A percentile compares a stretch with the other conserved stretches of the same genome.
phyloP scores from a whole-genome alignment of 208 protist genomes.

The Trypanosoma scelopori region DNA sequence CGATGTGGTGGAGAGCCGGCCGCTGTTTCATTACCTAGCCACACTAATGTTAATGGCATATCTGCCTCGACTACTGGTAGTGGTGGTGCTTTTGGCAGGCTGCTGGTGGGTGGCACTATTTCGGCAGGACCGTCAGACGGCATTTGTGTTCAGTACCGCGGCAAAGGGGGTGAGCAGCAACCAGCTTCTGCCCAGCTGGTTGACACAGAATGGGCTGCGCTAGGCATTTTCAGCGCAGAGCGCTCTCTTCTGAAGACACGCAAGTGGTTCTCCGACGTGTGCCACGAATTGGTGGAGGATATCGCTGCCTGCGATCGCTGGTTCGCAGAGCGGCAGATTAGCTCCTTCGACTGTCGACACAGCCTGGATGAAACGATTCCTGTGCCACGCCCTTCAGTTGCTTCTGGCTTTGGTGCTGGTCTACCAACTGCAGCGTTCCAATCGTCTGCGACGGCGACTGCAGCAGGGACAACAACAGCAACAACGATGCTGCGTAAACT shows the following conservation, averaged over 20 bases:
- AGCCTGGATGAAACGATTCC: slow-evolving; percentile 55
- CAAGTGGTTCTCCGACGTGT: slow-evolving; percentile 62
- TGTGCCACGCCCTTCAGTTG: background rate
- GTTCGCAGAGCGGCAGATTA: slow-evolving; percentile 50
- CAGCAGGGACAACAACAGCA: background rate
- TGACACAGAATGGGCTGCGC: slow-evolving; percentile 42
- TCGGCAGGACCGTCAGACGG: slow-evolving; percentile 11
- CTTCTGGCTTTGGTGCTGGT: slow-evolving; percentile 10
- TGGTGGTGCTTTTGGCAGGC: slow-evolving; percentile 9
- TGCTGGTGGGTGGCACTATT: slow-evolving; percentile 7
- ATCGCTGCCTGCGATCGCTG: slow-evolving; percentile 64
- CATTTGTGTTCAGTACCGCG: slow-evolving; percentile 33
- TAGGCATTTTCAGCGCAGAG: slow-evolving; percentile 54
- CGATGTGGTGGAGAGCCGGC: slow-evolving; percentile 2
- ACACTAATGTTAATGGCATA: background rate
- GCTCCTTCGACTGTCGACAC: slow-evolving; percentile 60
- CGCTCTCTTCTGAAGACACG: slow-evolving; percentile 46
- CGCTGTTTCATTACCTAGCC: slow-evolving; percentile 1
- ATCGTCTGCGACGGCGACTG: background rate
- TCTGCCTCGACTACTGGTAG: background rate
- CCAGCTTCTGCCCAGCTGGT: slow-evolving; percentile 13
- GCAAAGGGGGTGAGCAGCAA: slow-evolving; percentile 12
- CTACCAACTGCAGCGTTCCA: background rate
- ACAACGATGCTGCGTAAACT: slow-evolving; percentile 31
- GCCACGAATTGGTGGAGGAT: slow-evolving; percentile 49